A percentile compares a stretch with the other conserved stretches of the same genome.
These are phyloP conservation scores for Saturnispora zaruensis DNA, from an alignment of 805 yeast genomes.

Conservation along the genomic window DNA sequence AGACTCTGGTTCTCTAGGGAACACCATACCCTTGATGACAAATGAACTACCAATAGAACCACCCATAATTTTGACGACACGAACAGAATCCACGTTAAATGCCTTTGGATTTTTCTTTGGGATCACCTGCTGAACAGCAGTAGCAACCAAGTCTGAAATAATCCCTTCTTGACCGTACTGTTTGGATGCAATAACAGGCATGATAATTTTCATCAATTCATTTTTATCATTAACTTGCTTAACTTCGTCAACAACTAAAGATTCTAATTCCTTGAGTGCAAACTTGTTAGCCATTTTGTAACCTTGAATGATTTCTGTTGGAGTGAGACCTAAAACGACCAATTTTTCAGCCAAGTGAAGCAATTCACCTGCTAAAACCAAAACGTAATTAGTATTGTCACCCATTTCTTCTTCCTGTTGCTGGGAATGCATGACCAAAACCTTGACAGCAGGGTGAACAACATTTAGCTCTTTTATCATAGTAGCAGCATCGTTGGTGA, in stretches of 20 bases:
- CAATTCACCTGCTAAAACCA: constrained; percentile 88
- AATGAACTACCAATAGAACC: constrained; percentile 61
- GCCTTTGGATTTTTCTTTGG: constrained; percentile 56
- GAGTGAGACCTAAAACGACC: constrained; percentile 74
- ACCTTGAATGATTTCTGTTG: constrained; percentile 90
- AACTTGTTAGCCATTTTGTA: constrained; percentile 78
- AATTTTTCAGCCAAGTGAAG: constrained; percentile 80
- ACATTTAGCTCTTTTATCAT: constrained; percentile 89
- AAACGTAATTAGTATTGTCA: constrained; percentile 87
- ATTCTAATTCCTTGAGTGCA: constrained; percentile 60
- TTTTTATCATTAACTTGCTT: constrained; percentile 45
- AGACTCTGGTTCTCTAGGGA: constrained; percentile 97
- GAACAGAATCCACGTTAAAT: constrained; percentile 87
- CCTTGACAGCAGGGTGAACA: constrained; percentile 95
- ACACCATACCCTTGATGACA: constrained; percentile 95
- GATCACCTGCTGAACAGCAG: constrained; percentile 71
- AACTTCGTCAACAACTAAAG: constrained; percentile 52
- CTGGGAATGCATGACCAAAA: constrained; percentile 90
- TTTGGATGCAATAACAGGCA: constrained; percentile 86
- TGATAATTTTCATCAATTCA: constrained; percentile 63
- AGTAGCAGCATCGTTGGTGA: constrained; percentile 97
- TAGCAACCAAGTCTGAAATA: constrained; percentile 69
- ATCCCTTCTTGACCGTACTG: constrained; percentile 84
- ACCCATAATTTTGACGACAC: constrained; percentile 97
- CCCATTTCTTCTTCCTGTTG: constrained; percentile 98